phyloP scores from a whole-genome alignment of 768 basidiomycete species.

The Rhodosporidiobolus sp. region DNA sequence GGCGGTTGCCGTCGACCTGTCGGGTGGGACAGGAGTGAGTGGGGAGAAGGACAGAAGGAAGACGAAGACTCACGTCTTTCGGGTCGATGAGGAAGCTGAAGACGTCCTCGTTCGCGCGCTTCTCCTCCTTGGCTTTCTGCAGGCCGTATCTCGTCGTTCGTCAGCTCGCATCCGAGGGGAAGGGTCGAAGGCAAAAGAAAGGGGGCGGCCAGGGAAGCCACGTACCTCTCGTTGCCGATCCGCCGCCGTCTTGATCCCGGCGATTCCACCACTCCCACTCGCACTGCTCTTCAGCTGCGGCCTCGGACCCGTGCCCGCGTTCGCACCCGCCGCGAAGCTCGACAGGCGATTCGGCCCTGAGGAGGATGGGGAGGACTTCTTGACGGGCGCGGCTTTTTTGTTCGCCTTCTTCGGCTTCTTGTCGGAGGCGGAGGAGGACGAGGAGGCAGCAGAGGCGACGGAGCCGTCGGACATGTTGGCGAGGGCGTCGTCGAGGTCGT shows the following conservation, averaged over 20 bases:
- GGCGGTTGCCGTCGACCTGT: conserved; percentile 76
- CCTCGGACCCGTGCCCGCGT: background rate
- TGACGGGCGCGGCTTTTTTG: background rate
- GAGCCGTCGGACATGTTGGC: conserved; percentile 15
- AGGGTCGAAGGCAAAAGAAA: background rate
- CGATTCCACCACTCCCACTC: conserved; percentile 29
- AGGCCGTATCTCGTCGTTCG: conserved; percentile 63
- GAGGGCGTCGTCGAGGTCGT: conserved; percentile 33
- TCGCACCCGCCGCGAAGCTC: background rate
- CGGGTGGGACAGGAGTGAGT: background rate
- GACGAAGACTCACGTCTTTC: conserved; percentile 38
- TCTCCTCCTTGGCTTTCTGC: conserved; percentile 74
- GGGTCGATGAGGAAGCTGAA: conserved; percentile 43
- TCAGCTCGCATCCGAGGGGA: background rate
- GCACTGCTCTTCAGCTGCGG: conserved; percentile 28
- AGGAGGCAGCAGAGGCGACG: conserved; percentile 1
- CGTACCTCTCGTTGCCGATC: conserved; percentile 23
- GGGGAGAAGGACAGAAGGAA: background rate
- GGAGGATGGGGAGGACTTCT: background rate
- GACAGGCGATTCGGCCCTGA: background rate
- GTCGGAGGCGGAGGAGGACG: background rate
- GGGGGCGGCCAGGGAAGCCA: background rate
- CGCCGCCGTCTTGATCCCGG: conserved; percentile 49
- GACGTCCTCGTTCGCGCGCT: conserved; percentile 60
- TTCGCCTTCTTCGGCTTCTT: background rate